Evolutionary conservation across 1,139 yeast genomes (phyloP).

Genomic region (Kurtzmaniella quercitrusa): DNA sequence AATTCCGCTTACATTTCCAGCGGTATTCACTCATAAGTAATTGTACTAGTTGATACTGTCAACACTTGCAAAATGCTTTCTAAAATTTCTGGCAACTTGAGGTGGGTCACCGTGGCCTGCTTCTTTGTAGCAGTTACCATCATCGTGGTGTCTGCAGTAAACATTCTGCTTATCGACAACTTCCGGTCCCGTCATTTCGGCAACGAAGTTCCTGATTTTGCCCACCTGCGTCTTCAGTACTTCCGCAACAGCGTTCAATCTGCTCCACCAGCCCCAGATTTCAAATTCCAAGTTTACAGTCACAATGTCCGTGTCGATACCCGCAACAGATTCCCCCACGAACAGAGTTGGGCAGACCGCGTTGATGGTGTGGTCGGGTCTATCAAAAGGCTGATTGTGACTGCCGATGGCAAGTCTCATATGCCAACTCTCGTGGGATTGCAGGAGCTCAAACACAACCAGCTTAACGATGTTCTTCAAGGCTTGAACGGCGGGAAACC

Average conservation of each 20-base stretch:
- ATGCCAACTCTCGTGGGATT: conserved; percentile 26
- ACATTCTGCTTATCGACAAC: background rate
- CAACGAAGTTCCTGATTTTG: conserved; percentile 1
- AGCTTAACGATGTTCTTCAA: conserved; percentile 21
- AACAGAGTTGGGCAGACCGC: conserved; percentile 23
- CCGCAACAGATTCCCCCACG: conserved; percentile 17
- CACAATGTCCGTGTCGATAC: conserved; percentile 25
- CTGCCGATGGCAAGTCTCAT: background rate
- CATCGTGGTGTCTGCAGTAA: background rate
- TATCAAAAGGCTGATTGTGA: conserved; percentile 9
- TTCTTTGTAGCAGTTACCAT: background rate
- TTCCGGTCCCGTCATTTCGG: conserved; percentile 2
- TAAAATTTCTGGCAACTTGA: background rate
- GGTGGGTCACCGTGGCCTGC: background rate
- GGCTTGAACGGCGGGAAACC: conserved; percentile 17
- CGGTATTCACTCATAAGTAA: no score
- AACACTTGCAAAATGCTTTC: background rate
- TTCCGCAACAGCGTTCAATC: background rate
- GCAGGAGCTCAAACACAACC: conserved; percentile 28
- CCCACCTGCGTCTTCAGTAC: conserved; percentile 2
- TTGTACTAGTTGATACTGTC: no score
- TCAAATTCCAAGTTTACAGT: conserved; percentile 16
- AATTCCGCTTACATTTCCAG: no score
- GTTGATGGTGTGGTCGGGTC: conserved; percentile 20
- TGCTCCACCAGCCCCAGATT: background rate